Evolutionary conservation across 805 yeast genomes (phyloP).

Genomic region (Pichia rugopelliculosa): DNA sequence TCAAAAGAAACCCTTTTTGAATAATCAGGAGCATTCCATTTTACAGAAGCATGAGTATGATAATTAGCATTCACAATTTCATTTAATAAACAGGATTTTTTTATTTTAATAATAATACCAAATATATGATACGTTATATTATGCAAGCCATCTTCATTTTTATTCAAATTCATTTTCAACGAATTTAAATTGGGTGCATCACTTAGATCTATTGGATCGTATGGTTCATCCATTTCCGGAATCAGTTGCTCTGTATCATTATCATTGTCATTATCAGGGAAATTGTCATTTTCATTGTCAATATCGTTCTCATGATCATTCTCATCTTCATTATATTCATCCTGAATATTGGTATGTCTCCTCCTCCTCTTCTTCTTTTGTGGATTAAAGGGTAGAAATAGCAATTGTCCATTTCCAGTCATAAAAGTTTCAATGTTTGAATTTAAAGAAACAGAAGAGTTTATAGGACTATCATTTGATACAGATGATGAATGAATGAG

Average conservation of each 20-base stretch:
- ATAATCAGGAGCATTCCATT: conserved; percentile 40
- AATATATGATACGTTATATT: conserved; percentile 39
- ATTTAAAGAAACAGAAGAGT: conserved; percentile 5
- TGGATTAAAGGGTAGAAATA: conserved; percentile 30
- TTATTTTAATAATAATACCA: conserved; percentile 41
- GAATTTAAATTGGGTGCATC: background rate
- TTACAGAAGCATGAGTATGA: conserved; percentile 35
- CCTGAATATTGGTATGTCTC: conserved; percentile 9
- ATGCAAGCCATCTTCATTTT: conserved; percentile 14
- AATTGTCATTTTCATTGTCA: conserved; percentile 22
- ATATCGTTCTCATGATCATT: conserved; percentile 18
- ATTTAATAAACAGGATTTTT: conserved; percentile 32
- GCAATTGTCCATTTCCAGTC: conserved; percentile 29
- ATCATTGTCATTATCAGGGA: conserved; percentile 1
- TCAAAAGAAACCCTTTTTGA: conserved; percentile 36
- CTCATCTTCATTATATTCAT: conserved; percentile 15
- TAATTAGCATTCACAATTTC: conserved; percentile 35
- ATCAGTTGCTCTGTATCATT: conserved; percentile 11
- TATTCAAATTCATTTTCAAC: background rate
- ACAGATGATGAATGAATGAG: background rate
- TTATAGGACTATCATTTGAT: conserved; percentile 3
- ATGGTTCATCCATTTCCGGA: background rate
- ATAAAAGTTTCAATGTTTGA: conserved; percentile 20
- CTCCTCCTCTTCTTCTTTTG: conserved; percentile 18
- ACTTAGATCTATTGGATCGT: background rate